Percentiles rank a stretch among this genome's conserved stretches.
Conservation (phyloP, 805 yeast genomes). For the Monosporozyma solicola region DNA sequence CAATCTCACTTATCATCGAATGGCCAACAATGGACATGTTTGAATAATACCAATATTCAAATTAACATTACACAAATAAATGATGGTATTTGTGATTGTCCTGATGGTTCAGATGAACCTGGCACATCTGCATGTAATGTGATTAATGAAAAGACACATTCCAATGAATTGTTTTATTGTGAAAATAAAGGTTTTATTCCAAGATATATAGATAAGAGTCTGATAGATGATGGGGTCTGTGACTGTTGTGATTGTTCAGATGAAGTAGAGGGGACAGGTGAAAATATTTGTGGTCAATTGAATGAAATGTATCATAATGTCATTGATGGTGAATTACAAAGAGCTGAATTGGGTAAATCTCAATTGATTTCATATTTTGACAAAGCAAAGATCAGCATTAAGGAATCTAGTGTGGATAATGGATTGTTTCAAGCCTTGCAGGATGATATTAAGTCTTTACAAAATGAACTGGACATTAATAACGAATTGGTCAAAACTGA, state of each 20-base stretch:
- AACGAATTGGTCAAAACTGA: slow-evolving; percentile 18
- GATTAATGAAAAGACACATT: slow-evolving; percentile 1
- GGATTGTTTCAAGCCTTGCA: slow-evolving; percentile 4
- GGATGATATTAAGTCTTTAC: slow-evolving; percentile 6
- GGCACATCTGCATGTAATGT: slow-evolving; percentile 77
- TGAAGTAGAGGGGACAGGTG: slow-evolving; percentile 34
- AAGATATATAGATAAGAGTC: slow-evolving; percentile 50
- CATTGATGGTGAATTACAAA: slow-evolving; percentile 42
- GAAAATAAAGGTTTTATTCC: slow-evolving; percentile 63
- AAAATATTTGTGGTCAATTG: slow-evolving; percentile 21
- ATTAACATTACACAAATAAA: slow-evolving; percentile 58
- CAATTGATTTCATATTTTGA: slow-evolving; percentile 28
- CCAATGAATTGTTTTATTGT: slow-evolving; percentile 54
- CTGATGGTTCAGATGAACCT: slow-evolving; percentile 96
- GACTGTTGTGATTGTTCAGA: slow-evolving; percentile 98
- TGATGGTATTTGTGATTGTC: slow-evolving; percentile 92
- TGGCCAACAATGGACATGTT: slow-evolving; percentile 56
- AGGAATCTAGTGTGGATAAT: slow-evolving; percentile 6
- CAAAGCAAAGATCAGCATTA: slow-evolving; percentile 3
- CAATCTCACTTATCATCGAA: slow-evolving; percentile 35
- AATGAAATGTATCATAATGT: slow-evolving; percentile 18
- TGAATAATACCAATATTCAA: slow-evolving; percentile 54
- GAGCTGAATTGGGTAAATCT: slow-evolving; percentile 42
- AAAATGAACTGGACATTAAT: slow-evolving; percentile 8
- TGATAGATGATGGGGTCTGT: slow-evolving; percentile 85